Percentiles rank a stretch among this genome's conserved stretches.
Evolutionary conservation across 1,284 basidiomycete species (phyloP).

Genomic region (Clitocybe nebularis): DNA sequence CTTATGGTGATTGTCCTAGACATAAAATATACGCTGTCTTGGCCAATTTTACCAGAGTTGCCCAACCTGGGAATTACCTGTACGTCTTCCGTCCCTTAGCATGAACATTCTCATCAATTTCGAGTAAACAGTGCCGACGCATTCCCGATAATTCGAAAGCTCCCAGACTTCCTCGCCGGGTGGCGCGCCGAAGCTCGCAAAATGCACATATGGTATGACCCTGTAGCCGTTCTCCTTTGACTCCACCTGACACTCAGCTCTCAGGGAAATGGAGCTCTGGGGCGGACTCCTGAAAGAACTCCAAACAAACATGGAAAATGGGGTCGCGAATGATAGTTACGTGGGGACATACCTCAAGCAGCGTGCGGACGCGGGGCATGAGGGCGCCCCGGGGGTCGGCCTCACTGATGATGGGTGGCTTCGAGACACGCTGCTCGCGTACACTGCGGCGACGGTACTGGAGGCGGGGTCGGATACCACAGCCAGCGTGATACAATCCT

Average conservation of each 20-base stretch:
- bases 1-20: slow-evolving; percentile 6
- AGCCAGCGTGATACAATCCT: slow-evolving; percentile 22
- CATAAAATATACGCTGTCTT: slow-evolving; percentile 24
- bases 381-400: slow-evolving; percentile 22
- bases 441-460: slow-evolving; percentile 21
- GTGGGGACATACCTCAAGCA: slow-evolving; percentile 22
- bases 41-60: slow-evolving; percentile 21
- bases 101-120: background rate
- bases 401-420: slow-evolving; percentile 24
- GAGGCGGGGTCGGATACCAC: slow-evolving; percentile 25
- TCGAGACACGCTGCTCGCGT: slow-evolving; percentile 26
- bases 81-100: slow-evolving; percentile 8
- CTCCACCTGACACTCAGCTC: background rate
- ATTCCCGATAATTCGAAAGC: slow-evolving; percentile 24
- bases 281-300: slow-evolving; percentile 21
- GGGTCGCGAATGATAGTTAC: slow-evolving; percentile 15
- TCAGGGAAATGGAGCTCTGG: slow-evolving; percentile 26
- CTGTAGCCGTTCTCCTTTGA: background rate
- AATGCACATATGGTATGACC: slow-evolving; percentile 23
- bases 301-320: slow-evolving; percentile 14
- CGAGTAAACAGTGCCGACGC: slow-evolving; percentile 21
- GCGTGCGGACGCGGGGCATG: slow-evolving; percentile 21
- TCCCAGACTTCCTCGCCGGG: slow-evolving; percentile 23
- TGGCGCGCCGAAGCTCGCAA: slow-evolving; percentile 23
- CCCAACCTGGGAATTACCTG: slow-evolving; percentile 22